Conservation (phyloP, 2,329 filamentous ascomycete species). For the Westerdykella aurantiaca region DNA sequence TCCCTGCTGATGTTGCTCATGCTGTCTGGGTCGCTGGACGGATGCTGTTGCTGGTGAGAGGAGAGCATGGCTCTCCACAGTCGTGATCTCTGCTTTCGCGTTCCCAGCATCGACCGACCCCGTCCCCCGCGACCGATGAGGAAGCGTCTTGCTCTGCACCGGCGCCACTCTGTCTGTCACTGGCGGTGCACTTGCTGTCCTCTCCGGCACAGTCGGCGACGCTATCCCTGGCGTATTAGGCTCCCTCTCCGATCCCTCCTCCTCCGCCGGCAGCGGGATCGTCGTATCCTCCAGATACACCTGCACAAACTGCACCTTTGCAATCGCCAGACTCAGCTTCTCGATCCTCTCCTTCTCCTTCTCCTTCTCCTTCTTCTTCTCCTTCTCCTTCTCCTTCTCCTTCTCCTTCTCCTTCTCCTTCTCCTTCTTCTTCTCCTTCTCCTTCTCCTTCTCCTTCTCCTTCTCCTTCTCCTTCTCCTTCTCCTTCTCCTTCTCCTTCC, state of each 20-base stretch:
- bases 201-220: not conserved
- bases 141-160: not conserved
- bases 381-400: conserved; percentile 40
- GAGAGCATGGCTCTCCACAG: conserved; percentile 5
- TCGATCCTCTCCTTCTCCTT: conserved; percentile 31
- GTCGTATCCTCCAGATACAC: conserved; percentile 46
- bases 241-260: conserved; percentile 18
- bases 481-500: conserved; percentile 2
- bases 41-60: conserved; percentile 11
- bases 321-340: conserved; percentile 44
- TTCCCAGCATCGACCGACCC: too few relatives aligned
- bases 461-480: conserved; percentile 30
- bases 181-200: conserved; percentile 19
- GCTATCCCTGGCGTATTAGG: not conserved
- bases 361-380: conserved; percentile 3
- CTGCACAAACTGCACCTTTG: conserved; percentile 48
- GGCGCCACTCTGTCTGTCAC: not conserved
- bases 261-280: conserved; percentile 40
- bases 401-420: conserved; percentile 38
- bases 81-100: too few relatives aligned
- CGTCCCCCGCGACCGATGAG: too few relatives aligned
- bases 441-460: not conserved
- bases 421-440: conserved; percentile 15
- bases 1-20: too few relatives aligned
- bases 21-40: too few relatives aligned